Percentiles rank a stretch among this genome's conserved stretches.
Evolutionary conservation across 2,329 filamentous ascomycete species (phyloP).

Genomic region (Penicillium sclerotigenum): DNA sequence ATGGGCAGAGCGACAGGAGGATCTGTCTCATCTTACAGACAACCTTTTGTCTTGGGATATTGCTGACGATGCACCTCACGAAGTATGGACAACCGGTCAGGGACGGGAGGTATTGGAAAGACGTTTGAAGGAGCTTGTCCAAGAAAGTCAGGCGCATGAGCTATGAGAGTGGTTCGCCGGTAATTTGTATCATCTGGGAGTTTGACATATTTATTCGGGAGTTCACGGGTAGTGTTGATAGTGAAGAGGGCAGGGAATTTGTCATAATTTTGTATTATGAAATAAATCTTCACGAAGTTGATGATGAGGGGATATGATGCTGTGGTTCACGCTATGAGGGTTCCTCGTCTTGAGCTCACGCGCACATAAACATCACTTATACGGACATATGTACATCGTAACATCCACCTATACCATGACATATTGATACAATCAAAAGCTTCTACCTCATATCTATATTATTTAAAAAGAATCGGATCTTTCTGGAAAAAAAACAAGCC

Average conservation of each 20-base stretch:
- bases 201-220: neutral
- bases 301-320: neutral
- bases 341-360: neutral
- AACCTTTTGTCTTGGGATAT: conserved; percentile 82
- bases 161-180: neutral
- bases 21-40: conserved; percentile 74
- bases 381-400: neutral
- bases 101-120: conserved; percentile 75
- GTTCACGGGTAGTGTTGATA: neutral
- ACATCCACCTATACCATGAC: neutral
- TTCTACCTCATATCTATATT: neutral
- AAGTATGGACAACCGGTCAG: conserved; percentile 75
- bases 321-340: neutral
- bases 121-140: conserved; percentile 67
- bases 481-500: too few species aligned
- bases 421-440: neutral
- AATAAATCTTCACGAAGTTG: neutral
- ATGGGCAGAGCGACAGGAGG: conserved; percentile 83
- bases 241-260: neutral
- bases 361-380: neutral
- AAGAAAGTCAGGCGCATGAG: conserved; percentile 11
- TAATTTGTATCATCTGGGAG: neutral
- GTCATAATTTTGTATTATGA: neutral
- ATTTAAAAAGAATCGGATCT: too few species aligned
- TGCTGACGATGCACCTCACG: conserved; percentile 76